Evolutionary conservation across 305 asterid species (phyloP).

Genomic region (Nicotiana rustica): DNA sequence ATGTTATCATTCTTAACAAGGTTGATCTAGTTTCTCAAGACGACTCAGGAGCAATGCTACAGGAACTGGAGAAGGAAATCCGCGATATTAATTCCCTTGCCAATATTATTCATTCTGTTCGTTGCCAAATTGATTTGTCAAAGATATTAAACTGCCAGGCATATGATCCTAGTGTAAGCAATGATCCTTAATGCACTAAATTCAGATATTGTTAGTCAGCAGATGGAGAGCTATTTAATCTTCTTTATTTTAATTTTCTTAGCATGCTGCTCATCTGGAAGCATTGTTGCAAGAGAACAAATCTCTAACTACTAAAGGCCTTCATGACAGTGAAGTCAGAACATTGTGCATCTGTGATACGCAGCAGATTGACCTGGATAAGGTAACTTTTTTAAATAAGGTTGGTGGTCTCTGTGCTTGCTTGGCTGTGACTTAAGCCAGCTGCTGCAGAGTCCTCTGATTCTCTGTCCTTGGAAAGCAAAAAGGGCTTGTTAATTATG

Average conservation of each 20-base stretch:
- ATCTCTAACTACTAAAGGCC: slow-evolving; percentile 68
- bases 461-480: not conserved
- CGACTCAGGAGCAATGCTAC: slow-evolving; percentile 55
- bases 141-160: slow-evolving; percentile 78
- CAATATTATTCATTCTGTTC: slow-evolving; percentile 68
- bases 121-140: slow-evolving; percentile 85
- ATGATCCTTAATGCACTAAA: not conserved
- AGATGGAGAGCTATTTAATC: not conserved
- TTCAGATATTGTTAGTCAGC: not conserved
- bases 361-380: slow-evolving; percentile 70
- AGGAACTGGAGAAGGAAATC: slow-evolving; percentile 88
- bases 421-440: not conserved
- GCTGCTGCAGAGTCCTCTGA: not conserved
- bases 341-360: slow-evolving; percentile 76
- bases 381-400: slow-evolving; percentile 58
- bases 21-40: slow-evolving; percentile 77
- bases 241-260: slow-evolving; percentile 36
- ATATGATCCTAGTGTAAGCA: slow-evolving; percentile 76
- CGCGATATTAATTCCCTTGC: slow-evolving; percentile 79
- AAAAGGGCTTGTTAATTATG: not conserved
- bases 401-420: not conserved
- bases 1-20: slow-evolving; percentile 95
- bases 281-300: slow-evolving; percentile 67
- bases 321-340: slow-evolving; percentile 86
- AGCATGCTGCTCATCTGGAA: slow-evolving; percentile 90